Percentiles rank a stretch among this genome's conserved stretches.
phyloP scores from a whole-genome alignment of 2,329 filamentous ascomycete genomes.

The Apiospora arundinis region DNA sequence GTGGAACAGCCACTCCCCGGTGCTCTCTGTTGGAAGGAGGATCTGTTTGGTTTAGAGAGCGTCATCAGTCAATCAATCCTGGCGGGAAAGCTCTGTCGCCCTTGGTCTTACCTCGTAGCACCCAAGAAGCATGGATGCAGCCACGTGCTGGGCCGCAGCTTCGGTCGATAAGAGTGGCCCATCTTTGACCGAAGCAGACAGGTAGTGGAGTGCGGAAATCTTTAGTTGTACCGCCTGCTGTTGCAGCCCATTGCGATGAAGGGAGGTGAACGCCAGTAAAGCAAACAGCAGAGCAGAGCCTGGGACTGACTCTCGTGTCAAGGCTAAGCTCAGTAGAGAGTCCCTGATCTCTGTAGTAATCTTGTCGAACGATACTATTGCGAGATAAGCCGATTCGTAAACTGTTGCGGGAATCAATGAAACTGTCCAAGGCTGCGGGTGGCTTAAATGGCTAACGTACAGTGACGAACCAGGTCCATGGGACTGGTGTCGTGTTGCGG shows the following conservation, averaged over 20 bases:
- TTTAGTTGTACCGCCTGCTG: constrained; percentile 35
- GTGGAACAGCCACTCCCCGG: constrained; percentile 39
- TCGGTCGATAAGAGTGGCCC: constrained; percentile 25
- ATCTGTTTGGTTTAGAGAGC: constrained; percentile 27
- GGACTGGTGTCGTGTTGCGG: constrained; percentile 23
- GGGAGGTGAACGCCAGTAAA: constrained; percentile 36
- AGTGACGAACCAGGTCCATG: constrained; percentile 28
- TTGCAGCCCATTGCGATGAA: constrained; percentile 33
- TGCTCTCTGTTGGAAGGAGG: constrained; percentile 32
- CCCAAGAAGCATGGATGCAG: constrained; percentile 40
- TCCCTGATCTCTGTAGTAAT: constrained; percentile 30
- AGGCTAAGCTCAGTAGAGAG: constrained; percentile 34
- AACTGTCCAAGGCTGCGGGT: not conserved
- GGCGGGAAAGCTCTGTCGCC: not conserved
- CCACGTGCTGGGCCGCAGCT: constrained; percentile 37
- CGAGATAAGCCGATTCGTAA: constrained; percentile 30
- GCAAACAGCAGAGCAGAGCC: constrained; percentile 32
- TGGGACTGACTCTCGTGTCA: constrained; percentile 30
- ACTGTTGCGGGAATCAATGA: constrained; percentile 26
- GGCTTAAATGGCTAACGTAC: constrained; percentile 25
- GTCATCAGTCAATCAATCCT: not conserved
- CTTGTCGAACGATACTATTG: constrained; percentile 31
- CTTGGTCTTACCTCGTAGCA: constrained; percentile 35
- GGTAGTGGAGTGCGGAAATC: constrained; percentile 31
- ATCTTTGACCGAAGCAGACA: constrained; percentile 32